These are phyloP conservation scores for Rhizopogon rudus DNA, from an alignment of 768 basidiomycete genomes.

Conservation along the genomic window DNA sequence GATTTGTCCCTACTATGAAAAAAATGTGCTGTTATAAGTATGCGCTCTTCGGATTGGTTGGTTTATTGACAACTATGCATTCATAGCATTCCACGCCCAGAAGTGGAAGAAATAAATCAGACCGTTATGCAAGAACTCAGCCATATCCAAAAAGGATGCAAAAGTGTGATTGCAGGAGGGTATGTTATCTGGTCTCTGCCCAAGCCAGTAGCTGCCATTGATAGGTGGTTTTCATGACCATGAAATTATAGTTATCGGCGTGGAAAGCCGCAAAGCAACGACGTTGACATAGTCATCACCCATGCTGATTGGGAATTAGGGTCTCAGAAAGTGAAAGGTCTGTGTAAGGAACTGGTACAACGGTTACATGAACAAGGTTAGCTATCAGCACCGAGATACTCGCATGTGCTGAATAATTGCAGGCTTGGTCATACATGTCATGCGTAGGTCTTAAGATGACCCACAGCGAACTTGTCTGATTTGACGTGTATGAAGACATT, in stretches of 20 bases:
- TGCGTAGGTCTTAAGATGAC: slow-evolving; percentile 48
- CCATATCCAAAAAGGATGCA: slow-evolving; percentile 58
- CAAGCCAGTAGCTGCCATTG: neutral
- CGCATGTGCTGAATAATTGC: neutral
- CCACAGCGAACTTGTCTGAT: neutral
- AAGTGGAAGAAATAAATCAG: slow-evolving; percentile 74
- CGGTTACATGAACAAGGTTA: slow-evolving; percentile 54
- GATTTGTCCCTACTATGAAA: neutral
- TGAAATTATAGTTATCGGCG: slow-evolving; percentile 61
- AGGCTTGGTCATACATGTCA: slow-evolving; percentile 79
- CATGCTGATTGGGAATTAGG: slow-evolving; percentile 49
- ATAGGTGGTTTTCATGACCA: neutral
- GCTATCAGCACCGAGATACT: slow-evolving; percentile 9
- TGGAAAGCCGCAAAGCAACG: slow-evolving; percentile 77
- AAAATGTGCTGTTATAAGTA: neutral
- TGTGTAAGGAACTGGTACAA: slow-evolving; percentile 57
- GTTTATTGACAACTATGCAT: neutral
- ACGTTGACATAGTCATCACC: slow-evolving; percentile 87
- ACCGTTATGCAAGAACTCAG: slow-evolving; percentile 66
- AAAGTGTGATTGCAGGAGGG: slow-evolving; percentile 81
- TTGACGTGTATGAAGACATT: slow-evolving; percentile 37
- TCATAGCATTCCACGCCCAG: slow-evolving; percentile 63
- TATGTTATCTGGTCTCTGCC: slow-evolving; percentile 26
- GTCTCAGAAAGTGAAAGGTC: slow-evolving; percentile 47
- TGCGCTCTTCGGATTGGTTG: neutral